Base-by-base conservation (phyloP, 2,329 filamentous ascomycete genomes). In the Monilinia fructigena region DNA sequence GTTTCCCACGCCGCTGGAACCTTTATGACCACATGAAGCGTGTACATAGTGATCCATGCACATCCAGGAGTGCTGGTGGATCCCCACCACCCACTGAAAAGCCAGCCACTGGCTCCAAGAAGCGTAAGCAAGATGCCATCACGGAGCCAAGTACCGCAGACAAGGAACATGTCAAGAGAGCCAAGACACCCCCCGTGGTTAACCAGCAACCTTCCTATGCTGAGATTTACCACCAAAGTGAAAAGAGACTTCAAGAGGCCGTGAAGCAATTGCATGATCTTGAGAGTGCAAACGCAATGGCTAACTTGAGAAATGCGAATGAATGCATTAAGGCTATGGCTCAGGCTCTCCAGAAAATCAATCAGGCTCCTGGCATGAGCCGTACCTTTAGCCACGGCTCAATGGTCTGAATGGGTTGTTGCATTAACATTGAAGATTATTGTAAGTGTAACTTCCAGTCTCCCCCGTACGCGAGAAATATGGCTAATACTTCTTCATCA, bases 11-110 rank as follows among this genome's bases (percentile, higher is more conserved):
- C 74, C 89, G 93, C 74, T 98, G 95, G 92, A 98, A 98, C 80
- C 85, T 97, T 64, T 89, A 90, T 78, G 94, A 98, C 80, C 94
- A 98, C 83, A 97, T 97, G 93, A 92, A 92, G 80, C 89, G 94
- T 69, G 93, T 97, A 10, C 94, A 98, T 81, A 88, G 88, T 69
- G 72, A 76, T 62, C 68, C 72, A 61, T 71, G 72, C 68, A 69
- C 71, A 31, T 58, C 72, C 54, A 65, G 58, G 48, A 59, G 58
- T 61, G 47, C 58, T 31, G 72, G 72, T 45, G 72, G 68, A 64
- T 72, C 70, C 40, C 72, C 74, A 35, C 71, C 75, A n/a, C 60
- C 65, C 53, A 48, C 45, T 58, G 60, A 64, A 55, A 68, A 62
- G 56, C 65, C 52, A 40, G 55, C 66, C 31, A 58, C 61, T 66